A percentile compares a stretch with the other conserved stretches of the same genome.
Evolutionary conservation across 1,284 basidiomycete genomes (phyloP).

Genomic region (Tremellales sp.): DNA sequence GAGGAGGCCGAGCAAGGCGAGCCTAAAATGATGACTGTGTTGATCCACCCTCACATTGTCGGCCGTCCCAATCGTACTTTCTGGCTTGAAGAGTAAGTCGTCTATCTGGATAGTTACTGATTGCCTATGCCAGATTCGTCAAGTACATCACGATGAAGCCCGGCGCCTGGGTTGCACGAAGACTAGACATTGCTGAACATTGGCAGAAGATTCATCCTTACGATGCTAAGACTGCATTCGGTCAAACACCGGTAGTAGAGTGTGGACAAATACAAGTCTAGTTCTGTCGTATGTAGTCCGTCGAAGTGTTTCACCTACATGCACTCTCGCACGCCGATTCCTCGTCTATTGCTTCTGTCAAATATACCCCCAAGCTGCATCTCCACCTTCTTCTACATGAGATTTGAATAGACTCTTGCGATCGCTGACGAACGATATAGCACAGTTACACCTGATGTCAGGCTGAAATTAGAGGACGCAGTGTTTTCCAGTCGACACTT

Average conservation of each 20-base stretch:
- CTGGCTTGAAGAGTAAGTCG: constrained; percentile 17
- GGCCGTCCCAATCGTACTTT: constrained; percentile 11
- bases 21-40: constrained; percentile 26
- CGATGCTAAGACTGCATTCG: constrained; percentile 21
- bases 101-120: background rate
- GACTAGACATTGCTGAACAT: constrained; percentile 20
- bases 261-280: constrained; percentile 8
- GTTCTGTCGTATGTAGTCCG: constrained; percentile 13
- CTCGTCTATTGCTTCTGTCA: no score
- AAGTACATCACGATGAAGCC: constrained; percentile 14
- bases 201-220: constrained; percentile 17
- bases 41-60: constrained; percentile 25
- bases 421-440: no score
- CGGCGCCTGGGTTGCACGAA: constrained; percentile 18
- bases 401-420: no score
- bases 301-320: no score
- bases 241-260: constrained; percentile 11
- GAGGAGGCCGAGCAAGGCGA: constrained; percentile 22
- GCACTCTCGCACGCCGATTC: no score
- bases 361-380: no score
- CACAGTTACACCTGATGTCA: no score
- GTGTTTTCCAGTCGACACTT: constrained; percentile 41
- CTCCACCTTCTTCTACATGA: no score
- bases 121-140: constrained; percentile 13
- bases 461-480: no score